phyloP scores from a whole-genome alignment of 2,329 filamentous ascomycete genomes.

The Leptoxyphium fumago region DNA sequence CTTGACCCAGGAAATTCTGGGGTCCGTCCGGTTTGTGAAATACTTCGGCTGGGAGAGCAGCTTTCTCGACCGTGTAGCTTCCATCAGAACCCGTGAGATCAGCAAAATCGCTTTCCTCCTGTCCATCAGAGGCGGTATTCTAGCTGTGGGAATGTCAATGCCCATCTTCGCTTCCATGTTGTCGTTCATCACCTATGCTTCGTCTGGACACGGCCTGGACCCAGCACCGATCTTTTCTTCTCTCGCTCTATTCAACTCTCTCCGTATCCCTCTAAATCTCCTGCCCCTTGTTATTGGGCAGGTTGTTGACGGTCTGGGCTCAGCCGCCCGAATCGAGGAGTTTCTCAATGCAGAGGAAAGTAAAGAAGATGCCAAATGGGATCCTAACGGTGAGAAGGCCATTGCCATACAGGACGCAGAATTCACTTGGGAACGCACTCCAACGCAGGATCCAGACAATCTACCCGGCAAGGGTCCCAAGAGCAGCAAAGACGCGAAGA shows the following conservation, averaged over 20 bases:
- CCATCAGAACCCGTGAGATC: constrained; percentile 65
- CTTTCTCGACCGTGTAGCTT: constrained; percentile 62
- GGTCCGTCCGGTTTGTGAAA: constrained; percentile 88
- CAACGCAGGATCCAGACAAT: constrained; percentile 34
- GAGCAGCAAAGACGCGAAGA: constrained; percentile 23
- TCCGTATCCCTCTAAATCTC: constrained; percentile 80
- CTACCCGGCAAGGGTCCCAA: constrained; percentile 15
- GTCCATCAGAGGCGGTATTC: constrained; percentile 70
- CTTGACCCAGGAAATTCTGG: constrained; percentile 81
- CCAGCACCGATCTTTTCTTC: constrained; percentile 83
- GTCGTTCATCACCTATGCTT: constrained; percentile 66
- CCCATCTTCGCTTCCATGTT: constrained; percentile 94
- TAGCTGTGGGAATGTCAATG: constrained; percentile 69
- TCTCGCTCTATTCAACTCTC: constrained; percentile 78
- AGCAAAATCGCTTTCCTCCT: constrained; percentile 69
- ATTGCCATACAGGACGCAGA: constrained; percentile 57
- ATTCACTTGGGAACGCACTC: constrained; percentile 73
- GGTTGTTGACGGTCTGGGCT: constrained; percentile 77
- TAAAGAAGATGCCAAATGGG: constrained; percentile 51
- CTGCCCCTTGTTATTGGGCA: constrained; percentile 80
- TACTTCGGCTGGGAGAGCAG: constrained; percentile 91
- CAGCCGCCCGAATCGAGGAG: constrained; percentile 70
- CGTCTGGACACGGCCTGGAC: constrained; percentile 50
- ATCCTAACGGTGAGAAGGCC: constrained; percentile 37
- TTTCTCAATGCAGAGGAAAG: constrained; percentile 79